Conservation (phyloP, 2,329 filamentous ascomycete genomes). For the Nothomitra cinnamomea region DNA sequence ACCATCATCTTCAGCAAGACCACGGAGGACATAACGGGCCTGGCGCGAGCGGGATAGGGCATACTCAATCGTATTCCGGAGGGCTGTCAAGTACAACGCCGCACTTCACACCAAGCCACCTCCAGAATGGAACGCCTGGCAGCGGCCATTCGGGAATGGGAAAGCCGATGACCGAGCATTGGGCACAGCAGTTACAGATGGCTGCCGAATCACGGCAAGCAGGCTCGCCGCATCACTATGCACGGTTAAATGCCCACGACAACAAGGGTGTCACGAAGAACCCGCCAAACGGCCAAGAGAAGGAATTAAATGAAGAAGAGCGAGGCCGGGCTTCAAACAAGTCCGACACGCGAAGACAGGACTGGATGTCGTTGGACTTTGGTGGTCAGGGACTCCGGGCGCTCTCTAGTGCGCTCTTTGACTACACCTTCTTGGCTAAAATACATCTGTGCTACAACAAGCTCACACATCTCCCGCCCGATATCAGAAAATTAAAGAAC, state of each 20-base stretch:
- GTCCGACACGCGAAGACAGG: slow-evolving; percentile 43
- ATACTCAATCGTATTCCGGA: slow-evolving; percentile 32
- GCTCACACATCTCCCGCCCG: slow-evolving; percentile 58
- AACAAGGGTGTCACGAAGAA: slow-evolving; percentile 47
- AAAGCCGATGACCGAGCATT: slow-evolving; percentile 52
- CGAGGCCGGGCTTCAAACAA: slow-evolving; percentile 48
- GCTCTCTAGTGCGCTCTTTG: slow-evolving; percentile 62
- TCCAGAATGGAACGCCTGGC: slow-evolving; percentile 41
- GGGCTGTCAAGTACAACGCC: slow-evolving; percentile 30
- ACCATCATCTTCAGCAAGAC: slow-evolving; percentile 18
- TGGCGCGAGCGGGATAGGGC: slow-evolving; percentile 18
- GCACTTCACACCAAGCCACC: slow-evolving; percentile 39
- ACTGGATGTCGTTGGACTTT: slow-evolving; percentile 88
- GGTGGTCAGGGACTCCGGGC: slow-evolving; percentile 89
- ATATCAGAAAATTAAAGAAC: slow-evolving; percentile 67
- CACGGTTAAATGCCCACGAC: slow-evolving; percentile 49
- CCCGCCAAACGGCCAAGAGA: slow-evolving; percentile 30
- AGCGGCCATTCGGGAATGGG: slow-evolving; percentile 37
- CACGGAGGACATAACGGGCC: slow-evolving; percentile 14
- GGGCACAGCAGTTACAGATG: slow-evolving; percentile 72
- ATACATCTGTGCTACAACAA: slow-evolving; percentile 92
- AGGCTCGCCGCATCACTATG: slow-evolving; percentile 58
- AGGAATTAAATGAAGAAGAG: slow-evolving; percentile 35
- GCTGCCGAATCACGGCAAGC: slow-evolving; percentile 57
- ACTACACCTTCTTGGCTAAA: slow-evolving; percentile 77